These are phyloP conservation scores for Parastagonospora nodorum DNA, from an alignment of 2,329 filamentous ascomycete genomes.

Conservation along the genomic window DNA sequence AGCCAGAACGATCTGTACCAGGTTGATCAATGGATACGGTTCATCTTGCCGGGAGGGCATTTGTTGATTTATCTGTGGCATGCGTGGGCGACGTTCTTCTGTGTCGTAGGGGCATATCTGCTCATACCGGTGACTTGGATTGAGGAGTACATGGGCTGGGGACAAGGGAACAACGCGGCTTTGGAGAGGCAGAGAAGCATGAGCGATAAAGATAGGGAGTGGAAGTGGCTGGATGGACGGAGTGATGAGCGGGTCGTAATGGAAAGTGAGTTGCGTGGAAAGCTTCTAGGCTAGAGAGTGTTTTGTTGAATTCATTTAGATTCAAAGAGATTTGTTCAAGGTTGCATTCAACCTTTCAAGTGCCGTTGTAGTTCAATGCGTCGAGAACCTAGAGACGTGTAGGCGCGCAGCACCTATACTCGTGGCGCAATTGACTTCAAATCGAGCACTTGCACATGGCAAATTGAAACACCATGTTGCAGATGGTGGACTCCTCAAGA, in stretches of 20 bases:
- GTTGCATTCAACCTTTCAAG: too few species aligned
- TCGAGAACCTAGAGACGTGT: too few species aligned
- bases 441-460: too few species aligned
- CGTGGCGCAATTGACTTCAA: too few species aligned
- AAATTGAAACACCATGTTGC: too few species aligned
- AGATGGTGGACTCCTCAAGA: neutral
- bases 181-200: slow-evolving; percentile 11
- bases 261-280: slow-evolving; percentile 15
- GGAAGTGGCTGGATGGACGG: slow-evolving; percentile 15
- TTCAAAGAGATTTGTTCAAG: too few species aligned
- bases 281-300: slow-evolving; percentile 9
- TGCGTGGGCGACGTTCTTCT: slow-evolving; percentile 67
- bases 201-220: slow-evolving; percentile 8
- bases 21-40: slow-evolving; percentile 74
- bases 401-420: too few species aligned
- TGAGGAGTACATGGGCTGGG: slow-evolving; percentile 25
- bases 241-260: slow-evolving; percentile 12
- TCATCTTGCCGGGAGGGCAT: slow-evolving; percentile 65
- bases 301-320: neutral
- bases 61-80: slow-evolving; percentile 67
- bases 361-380: too few species aligned
- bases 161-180: slow-evolving; percentile 5
- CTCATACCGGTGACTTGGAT: slow-evolving; percentile 54
- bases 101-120: slow-evolving; percentile 62
- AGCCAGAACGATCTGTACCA: slow-evolving; percentile 85